These are phyloP conservation scores for Aspergillus pseudoviridinutans DNA, from an alignment of 2,329 filamentous ascomycete genomes.

Conservation along the genomic window DNA sequence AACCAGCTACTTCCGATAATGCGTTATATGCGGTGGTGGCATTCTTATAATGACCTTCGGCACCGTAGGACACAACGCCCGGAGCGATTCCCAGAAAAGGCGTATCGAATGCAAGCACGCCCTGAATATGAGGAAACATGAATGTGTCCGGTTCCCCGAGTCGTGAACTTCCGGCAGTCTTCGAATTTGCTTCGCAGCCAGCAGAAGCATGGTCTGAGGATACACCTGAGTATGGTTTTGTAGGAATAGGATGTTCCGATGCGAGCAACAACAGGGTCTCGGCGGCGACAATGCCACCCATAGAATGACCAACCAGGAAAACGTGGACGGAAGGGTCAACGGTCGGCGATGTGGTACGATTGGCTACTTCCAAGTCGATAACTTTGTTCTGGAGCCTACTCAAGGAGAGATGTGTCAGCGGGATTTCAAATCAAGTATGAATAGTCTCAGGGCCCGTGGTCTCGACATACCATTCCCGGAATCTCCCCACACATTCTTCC, in stretches of 20 bases:
- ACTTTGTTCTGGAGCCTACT: slow-evolving; percentile 80
- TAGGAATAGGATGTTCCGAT: slow-evolving; percentile 55
- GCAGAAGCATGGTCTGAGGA: slow-evolving; percentile 5
- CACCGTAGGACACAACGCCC: slow-evolving; percentile 51
- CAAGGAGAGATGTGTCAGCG: background rate
- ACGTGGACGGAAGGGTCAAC: slow-evolving; percentile 80
- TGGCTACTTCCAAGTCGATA: slow-evolving; percentile 87
- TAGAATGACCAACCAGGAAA: slow-evolving; percentile 81
- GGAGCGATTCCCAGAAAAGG: slow-evolving; percentile 63
- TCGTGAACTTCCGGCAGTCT: slow-evolving; percentile 11
- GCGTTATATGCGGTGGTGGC: slow-evolving; percentile 67
- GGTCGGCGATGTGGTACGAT: slow-evolving; percentile 74
- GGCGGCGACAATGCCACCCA: slow-evolving; percentile 90
- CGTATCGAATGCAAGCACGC: slow-evolving; percentile 88
- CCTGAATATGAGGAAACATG: slow-evolving; percentile 93
- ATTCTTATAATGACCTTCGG: slow-evolving; percentile 79
- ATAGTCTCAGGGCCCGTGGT: background rate
- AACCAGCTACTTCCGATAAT: slow-evolving; percentile 58
- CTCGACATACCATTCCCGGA: slow-evolving; percentile 45
- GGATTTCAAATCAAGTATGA: background rate
- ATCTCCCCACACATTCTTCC: slow-evolving; percentile 42
- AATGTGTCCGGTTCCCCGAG: slow-evolving; percentile 44
- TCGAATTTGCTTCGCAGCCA: slow-evolving; percentile 1
- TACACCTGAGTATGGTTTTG: slow-evolving; percentile 26
- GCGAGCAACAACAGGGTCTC: slow-evolving; percentile 77